A percentile compares a stretch with the other conserved stretches of the same genome.
Evolutionary conservation across 768 basidiomycete species (phyloP).

Genomic region (Fomitopsis serialis): DNA sequence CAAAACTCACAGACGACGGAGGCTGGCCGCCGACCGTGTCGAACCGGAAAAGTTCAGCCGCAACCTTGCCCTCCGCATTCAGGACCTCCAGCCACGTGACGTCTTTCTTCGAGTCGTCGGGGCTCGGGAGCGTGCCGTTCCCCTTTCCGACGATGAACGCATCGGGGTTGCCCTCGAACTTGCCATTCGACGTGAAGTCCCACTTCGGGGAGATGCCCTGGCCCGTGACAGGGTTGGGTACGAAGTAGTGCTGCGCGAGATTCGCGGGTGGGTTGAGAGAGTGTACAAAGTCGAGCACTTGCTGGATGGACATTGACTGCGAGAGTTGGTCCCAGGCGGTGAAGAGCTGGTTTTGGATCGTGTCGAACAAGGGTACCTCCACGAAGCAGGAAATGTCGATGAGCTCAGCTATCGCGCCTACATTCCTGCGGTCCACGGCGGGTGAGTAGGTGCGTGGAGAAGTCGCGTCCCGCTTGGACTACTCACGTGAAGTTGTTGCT

Average conservation of each 20-base stretch:
- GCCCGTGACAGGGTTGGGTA: conserved; percentile 21
- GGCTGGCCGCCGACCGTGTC: conserved; percentile 29
- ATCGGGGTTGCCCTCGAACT: conserved; percentile 9
- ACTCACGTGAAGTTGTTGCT: conserved; percentile 38
- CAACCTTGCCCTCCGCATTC: conserved; percentile 20
- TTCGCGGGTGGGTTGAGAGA: conserved; percentile 14
- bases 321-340: conserved; percentile 10
- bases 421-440: conserved; percentile 28
- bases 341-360: conserved; percentile 13
- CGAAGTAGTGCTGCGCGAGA: conserved; percentile 35
- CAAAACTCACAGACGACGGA: conserved; percentile 20
- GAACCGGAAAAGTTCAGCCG: conserved; percentile 23
- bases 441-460: background rate
- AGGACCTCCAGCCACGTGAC: conserved; percentile 33
- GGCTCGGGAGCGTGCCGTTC: conserved; percentile 22
- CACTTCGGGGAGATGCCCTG: conserved; percentile 26
- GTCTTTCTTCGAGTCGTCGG: conserved; percentile 19
- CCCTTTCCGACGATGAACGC: conserved; percentile 23
- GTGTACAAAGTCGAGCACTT: conserved; percentile 17
- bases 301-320: background rate
- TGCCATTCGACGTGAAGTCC: conserved; percentile 26
- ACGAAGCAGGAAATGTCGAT: conserved; percentile 28
- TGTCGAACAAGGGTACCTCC: conserved; percentile 10
- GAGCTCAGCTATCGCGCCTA: conserved; percentile 33
- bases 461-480: background rate